A percentile compares a stretch with the other conserved stretches of the same genome.
These are phyloP conservation scores for Vanderwaltozyma verrucispora DNA, from an alignment of 805 yeast genomes.

Conservation along the genomic window DNA sequence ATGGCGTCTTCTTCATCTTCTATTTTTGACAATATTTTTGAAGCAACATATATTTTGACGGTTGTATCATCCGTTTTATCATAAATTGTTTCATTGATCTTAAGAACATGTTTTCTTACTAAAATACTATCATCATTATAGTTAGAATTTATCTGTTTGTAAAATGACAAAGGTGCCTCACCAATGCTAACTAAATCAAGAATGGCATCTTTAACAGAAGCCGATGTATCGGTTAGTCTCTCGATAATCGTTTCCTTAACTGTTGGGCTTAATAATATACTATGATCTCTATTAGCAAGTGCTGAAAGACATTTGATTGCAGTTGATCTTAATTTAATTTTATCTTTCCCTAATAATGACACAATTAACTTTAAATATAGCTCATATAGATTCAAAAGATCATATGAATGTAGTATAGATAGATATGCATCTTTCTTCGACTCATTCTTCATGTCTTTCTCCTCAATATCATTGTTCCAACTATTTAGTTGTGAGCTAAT, in stretches of 20 bases:
- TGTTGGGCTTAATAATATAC: conserved; percentile 38
- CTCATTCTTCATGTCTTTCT: no score
- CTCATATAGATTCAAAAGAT: conserved; percentile 36
- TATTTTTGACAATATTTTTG: conserved; percentile 41
- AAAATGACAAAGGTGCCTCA: conserved; percentile 32
- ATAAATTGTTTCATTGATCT: conserved; percentile 41
- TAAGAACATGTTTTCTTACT: conserved; percentile 55
- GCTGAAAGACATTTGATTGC: conserved; percentile 56
- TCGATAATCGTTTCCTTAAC: conserved; percentile 44
- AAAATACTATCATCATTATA: conserved; percentile 49
- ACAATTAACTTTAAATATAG: conserved; percentile 42
- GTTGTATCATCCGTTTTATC: conserved; percentile 21
- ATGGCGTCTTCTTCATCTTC: conserved; percentile 64
- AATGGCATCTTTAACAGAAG: conserved; percentile 68
- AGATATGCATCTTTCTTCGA: conserved; percentile 6
- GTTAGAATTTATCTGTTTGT: conserved; percentile 35
- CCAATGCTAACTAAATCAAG: conserved; percentile 49
- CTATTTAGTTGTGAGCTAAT: no score
- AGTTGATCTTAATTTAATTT: conserved; percentile 45
- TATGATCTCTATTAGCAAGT: conserved; percentile 43
- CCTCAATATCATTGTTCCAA: no score
- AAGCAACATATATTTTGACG: conserved; percentile 35
- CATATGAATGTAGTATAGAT: conserved; percentile 17
- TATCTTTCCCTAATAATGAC: conserved; percentile 37
- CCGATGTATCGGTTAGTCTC: conserved; percentile 48